phyloP scores from a whole-genome alignment of 169 alveolate species.

The Plasmodium fragile region DNA sequence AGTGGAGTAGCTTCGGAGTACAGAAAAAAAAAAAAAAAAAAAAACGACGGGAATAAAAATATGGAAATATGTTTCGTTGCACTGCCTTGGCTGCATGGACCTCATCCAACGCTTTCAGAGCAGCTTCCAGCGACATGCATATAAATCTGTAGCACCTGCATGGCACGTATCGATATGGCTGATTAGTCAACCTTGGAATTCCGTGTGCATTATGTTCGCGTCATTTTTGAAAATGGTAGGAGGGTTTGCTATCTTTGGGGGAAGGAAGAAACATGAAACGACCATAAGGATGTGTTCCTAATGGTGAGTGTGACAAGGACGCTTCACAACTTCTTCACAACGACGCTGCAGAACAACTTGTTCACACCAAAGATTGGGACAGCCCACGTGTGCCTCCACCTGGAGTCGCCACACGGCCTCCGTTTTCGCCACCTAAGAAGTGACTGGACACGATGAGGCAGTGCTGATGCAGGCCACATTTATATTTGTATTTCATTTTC shows the following conservation, averaged over 20 bases:
- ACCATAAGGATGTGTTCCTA: neutral
- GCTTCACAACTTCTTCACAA: neutral
- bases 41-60: neutral
- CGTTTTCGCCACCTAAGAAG: neutral
- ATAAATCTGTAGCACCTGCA: neutral
- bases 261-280: neutral
- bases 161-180: neutral
- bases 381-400: neutral
- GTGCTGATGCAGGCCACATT: slow-evolving; percentile 44
- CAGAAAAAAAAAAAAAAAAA: no score
- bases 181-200: neutral
- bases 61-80: neutral
- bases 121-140: neutral
- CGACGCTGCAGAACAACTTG: neutral
- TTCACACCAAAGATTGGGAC: neutral
- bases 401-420: neutral
- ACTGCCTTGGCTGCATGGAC: neutral
- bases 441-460: slow-evolving; percentile 23
- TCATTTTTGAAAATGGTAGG: neutral
- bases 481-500: slow-evolving; percentile 10
- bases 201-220: neutral
- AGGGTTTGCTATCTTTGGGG: neutral
- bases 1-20: neutral
- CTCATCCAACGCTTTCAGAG: neutral
- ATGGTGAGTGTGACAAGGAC: neutral